A percentile compares a stretch with the other conserved stretches of the same genome.
Evolutionary conservation across 176 grass and related monocot species (phyloP).

Genomic region (Hordeum vulgare): DNA sequence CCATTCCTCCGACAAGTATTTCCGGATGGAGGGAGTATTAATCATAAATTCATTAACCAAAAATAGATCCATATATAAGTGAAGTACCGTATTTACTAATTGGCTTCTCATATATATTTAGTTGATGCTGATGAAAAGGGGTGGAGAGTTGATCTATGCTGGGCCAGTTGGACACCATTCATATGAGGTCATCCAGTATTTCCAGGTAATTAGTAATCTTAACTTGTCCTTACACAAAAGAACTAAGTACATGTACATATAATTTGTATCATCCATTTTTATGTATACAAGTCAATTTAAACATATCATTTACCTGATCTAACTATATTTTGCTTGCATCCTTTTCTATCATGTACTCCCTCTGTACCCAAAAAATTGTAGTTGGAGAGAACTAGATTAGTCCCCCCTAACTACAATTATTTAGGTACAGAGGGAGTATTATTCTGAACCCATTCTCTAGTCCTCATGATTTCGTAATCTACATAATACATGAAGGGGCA

Average conservation of each 20-base stretch:
- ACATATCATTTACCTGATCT: neutral
- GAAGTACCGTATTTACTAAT: neutral
- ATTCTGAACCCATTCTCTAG: neutral
- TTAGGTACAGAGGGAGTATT: too few relatives aligned
- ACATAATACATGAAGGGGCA: neutral
- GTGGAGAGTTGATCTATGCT: conserved; percentile 74
- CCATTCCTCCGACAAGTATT: too few relatives aligned
- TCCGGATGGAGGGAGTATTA: too few relatives aligned
- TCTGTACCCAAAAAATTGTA: too few relatives aligned
- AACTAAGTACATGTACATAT: neutral
- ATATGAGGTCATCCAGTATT: conserved; percentile 65
- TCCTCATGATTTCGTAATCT: neutral
- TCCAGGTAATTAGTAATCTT: conserved; percentile 45
- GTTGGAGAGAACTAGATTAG: too few relatives aligned
- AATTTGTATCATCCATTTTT: neutral
- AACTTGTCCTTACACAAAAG: neutral
- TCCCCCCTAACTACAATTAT: too few relatives aligned
- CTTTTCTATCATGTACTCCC: neutral
- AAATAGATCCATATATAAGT: neutral
- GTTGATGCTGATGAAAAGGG: conserved; percentile 85
- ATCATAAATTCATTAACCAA: neutral
- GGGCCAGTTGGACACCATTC: conserved; percentile 62
- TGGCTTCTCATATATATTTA: conserved; percentile 20
- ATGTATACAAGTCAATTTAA: neutral
- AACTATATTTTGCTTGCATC: neutral